Evolutionary conservation across 306 rosid genomes (phyloP), one percentile per base, ranked within the genome.

Genomic region (Cucurbita argyrosperma): DNA sequence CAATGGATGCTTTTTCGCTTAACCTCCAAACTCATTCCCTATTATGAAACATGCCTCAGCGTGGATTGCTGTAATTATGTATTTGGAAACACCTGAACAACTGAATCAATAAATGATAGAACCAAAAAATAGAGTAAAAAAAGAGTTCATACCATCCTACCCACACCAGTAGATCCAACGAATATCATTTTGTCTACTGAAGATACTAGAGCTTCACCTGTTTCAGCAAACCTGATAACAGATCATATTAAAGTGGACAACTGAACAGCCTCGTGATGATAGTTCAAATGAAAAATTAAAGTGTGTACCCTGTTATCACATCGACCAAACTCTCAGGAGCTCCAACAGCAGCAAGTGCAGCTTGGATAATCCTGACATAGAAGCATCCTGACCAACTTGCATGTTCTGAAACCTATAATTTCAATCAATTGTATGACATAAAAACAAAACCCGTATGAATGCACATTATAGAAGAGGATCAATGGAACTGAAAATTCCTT

Each of bases 331-430:
- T 95, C 76, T 91, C 99, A 6, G 99, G 99, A 77, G 99, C 99
- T 58, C 99, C 97, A 72, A 94, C 89, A 11, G 97, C 99, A 76
- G 99, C 92, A 77, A 94, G 96, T 62, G 99, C 99, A 71, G 99
- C 92, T 76, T 94, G 99, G 72, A 94, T 94, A 82, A 94, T 94
- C 80, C 88, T 88, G 72, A 87, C 80, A 82, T 88, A 94, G 84
- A 91, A 94, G 84, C 99, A 91, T 74, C 99, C 99, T 74, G 99
- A 94, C 99, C 99, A 94, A 84, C 95, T 89, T 80, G 99, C 96
- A 82, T 89, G 88, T 81, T 94, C 99, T 11, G 99, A 94, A 67
- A 91, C 89, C 99, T 94, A 81, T 76, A 80, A 60, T 71, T 50
- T 52, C 76, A 39, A 54, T 10, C 40, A 35, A 50, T 18, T 72